A percentile compares a stretch with the other conserved stretches of the same genome.
These are phyloP conservation scores for Wilhelminamyces savonicus DNA, from an alignment of 805 yeast species.

Conservation along the genomic window DNA sequence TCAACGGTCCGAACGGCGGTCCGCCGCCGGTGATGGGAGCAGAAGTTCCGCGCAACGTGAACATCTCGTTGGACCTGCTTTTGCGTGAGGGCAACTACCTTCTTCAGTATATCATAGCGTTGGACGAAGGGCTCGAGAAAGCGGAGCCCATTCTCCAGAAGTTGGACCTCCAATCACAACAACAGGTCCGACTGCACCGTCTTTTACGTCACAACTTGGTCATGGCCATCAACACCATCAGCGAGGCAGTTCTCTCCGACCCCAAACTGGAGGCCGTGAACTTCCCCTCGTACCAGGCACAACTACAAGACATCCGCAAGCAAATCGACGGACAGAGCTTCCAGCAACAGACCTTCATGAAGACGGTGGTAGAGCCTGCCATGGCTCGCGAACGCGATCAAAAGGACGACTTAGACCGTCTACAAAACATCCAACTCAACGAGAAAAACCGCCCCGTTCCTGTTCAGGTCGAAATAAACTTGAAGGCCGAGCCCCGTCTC, in stretches of 20 bases:
- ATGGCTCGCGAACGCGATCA: too few species aligned
- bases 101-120: conserved; percentile 26
- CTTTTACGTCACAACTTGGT: conserved; percentile 23
- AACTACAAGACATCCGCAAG: conserved; percentile 14
- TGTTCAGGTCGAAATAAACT: too few species aligned
- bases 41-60: conserved; percentile 2
- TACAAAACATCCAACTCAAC: too few species aligned
- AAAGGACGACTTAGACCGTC: too few species aligned
- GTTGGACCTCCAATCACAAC: not conserved
- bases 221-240: conserved; percentile 23
- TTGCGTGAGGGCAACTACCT: conserved; percentile 31
- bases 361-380: too few species aligned
- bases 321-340: conserved; percentile 21
- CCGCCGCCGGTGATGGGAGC: too few species aligned
- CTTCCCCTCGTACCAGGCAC: conserved; percentile 16
- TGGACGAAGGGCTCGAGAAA: too few species aligned
- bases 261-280: conserved; percentile 19
- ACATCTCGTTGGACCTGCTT: conserved; percentile 19
- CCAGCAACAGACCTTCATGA: conserved; percentile 12
- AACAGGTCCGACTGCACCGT: too few species aligned
- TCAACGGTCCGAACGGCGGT: conserved; percentile 10
- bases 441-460: too few species aligned
- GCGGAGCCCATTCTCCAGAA: not conserved
- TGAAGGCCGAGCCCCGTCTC: too few species aligned
- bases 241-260: conserved; percentile 22